Base-by-base conservation (phyloP, 768 basidiomycete species). In the Rhodotorula graminis region DNA sequence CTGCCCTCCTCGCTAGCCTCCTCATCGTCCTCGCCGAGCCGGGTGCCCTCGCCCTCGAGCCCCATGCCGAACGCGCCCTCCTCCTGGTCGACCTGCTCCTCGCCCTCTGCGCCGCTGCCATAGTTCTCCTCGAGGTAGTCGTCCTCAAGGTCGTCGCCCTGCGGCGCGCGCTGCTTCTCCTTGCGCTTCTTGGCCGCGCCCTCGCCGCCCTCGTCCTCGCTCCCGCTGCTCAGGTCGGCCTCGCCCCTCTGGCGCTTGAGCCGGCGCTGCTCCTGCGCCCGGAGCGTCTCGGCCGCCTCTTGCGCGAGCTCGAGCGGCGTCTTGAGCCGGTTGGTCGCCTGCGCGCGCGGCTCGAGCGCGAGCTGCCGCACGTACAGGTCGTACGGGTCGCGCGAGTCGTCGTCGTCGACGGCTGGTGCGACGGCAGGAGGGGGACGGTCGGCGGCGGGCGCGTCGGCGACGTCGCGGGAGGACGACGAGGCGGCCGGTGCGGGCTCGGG, bases 261-360 rank as follows among this genome's bases (percentile, higher is more conserved):
- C 42, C 96, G 85, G 74, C 84, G 85, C 77, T 85, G 84, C 82
- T 99, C 96, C 2, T 91, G 91, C 80, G 88, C 89, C 82, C 94
- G 90, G 65, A 99, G 81, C 10, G 86, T 84, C 76, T 91, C 90
- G 77, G 92, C 93, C 78, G 90, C 91, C 72, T 95, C 93, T 71
- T 89, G 70, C 10, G 93, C 94, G 42, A 93, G 78, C 78, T 99
- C 96, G 77, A 97, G 93, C 77, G 96, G 95, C 0, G 94, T 97
- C 83, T 96, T 97, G 42, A 92, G 93, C 67, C 96, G 83, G 80
- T 99, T 91, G 79, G 92, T 96, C 1, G 96, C 90, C 74, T 93
- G 91, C 5, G 96, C 90, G 2, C 96, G 87, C 77, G 90, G 88
- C 70, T 98, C 96, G 78, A 94, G 95, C 0, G 90, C 93, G 52